phyloP scores from a whole-genome alignment of 2,329 filamentous ascomycete genomes.

The Sarocladium strictum region DNA sequence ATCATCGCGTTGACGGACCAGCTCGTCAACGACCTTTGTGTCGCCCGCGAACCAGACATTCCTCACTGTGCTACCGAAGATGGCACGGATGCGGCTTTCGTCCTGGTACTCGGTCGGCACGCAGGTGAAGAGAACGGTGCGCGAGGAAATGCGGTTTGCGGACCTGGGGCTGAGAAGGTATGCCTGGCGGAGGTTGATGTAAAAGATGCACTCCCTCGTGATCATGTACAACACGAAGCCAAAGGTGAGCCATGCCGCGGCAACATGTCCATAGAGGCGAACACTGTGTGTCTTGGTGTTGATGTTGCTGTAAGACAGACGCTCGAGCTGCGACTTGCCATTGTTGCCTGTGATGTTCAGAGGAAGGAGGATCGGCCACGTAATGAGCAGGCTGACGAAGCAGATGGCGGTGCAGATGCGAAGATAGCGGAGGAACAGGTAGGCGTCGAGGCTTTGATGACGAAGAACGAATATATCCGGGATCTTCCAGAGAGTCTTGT shows the following conservation, averaged over 20 bases:
- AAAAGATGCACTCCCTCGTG: slow-evolving; percentile 84
- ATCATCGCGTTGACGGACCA: slow-evolving; percentile 70
- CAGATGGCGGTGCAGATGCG: slow-evolving; percentile 71
- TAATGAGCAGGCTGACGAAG: slow-evolving; percentile 71
- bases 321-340: slow-evolving; percentile 53
- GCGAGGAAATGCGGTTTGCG: slow-evolving; percentile 78
- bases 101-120: slow-evolving; percentile 74
- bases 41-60: slow-evolving; percentile 79
- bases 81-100: slow-evolving; percentile 62
- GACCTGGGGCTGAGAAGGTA: slow-evolving; percentile 81
- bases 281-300: slow-evolving; percentile 48
- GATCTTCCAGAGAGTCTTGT: slow-evolving; percentile 53
- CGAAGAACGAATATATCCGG: slow-evolving; percentile 75
- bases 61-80: slow-evolving; percentile 70
- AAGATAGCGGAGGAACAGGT: slow-evolving; percentile 80
- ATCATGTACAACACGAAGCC: slow-evolving; percentile 84
- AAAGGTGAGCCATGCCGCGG: slow-evolving; percentile 77
- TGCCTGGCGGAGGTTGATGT: slow-evolving; percentile 88
- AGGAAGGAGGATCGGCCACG: slow-evolving; percentile 79
- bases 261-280: slow-evolving; percentile 71
- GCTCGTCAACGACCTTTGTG: slow-evolving; percentile 63
- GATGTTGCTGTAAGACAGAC: slow-evolving; percentile 31
- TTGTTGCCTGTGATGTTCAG: slow-evolving; percentile 77
- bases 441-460: slow-evolving; percentile 83
- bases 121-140: slow-evolving; percentile 84